phyloP scores from a whole-genome alignment of 1,284 basidiomycete species.

The Neonothopanus nambi region DNA sequence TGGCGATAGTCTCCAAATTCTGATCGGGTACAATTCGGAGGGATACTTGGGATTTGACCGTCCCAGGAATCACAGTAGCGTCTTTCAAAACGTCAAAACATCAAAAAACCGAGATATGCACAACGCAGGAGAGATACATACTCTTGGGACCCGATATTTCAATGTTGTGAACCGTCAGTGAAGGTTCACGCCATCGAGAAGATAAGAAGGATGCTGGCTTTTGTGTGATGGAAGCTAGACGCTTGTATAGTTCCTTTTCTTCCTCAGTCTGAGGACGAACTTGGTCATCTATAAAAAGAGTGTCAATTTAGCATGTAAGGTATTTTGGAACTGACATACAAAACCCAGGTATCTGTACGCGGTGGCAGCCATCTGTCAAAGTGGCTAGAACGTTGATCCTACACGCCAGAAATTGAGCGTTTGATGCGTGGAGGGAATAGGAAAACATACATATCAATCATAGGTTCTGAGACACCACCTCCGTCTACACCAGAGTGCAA shows the following conservation, averaged over 20 bases:
- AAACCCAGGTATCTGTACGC: slow-evolving; percentile 80
- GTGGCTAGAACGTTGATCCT: slow-evolving; percentile 82
- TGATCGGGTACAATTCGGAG: slow-evolving; percentile 95
- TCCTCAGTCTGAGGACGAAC: slow-evolving; percentile 68
- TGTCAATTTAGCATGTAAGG: slow-evolving; percentile 5
- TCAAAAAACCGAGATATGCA: not conserved
- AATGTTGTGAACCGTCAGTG: slow-evolving; percentile 71
- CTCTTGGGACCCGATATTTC: slow-evolving; percentile 76
- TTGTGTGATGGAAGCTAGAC: slow-evolving; percentile 68
- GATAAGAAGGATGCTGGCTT: slow-evolving; percentile 66
- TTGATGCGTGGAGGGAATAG: not conserved
- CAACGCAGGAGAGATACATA: slow-evolving; percentile 38
- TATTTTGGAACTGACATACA: slow-evolving; percentile 53
- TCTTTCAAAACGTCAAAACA: slow-evolving; percentile 40
- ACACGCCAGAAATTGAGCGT: slow-evolving; percentile 15
- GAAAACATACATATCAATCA: slow-evolving; percentile 80
- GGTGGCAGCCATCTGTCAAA: slow-evolving; percentile 58
- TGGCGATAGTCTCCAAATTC: slow-evolving; percentile 70
- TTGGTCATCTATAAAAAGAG: slow-evolving; percentile 57
- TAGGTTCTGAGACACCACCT: slow-evolving; percentile 84
- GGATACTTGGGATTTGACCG: slow-evolving; percentile 80
- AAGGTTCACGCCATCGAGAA: slow-evolving; percentile 79
- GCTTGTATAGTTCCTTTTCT: slow-evolving; percentile 68
- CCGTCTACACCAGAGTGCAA: slow-evolving; percentile 93
- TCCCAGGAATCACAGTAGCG: slow-evolving; percentile 85